Base-by-base conservation (phyloP, 495 filamentous ascomycete genomes). In the Penicillium nucicola region DNA sequence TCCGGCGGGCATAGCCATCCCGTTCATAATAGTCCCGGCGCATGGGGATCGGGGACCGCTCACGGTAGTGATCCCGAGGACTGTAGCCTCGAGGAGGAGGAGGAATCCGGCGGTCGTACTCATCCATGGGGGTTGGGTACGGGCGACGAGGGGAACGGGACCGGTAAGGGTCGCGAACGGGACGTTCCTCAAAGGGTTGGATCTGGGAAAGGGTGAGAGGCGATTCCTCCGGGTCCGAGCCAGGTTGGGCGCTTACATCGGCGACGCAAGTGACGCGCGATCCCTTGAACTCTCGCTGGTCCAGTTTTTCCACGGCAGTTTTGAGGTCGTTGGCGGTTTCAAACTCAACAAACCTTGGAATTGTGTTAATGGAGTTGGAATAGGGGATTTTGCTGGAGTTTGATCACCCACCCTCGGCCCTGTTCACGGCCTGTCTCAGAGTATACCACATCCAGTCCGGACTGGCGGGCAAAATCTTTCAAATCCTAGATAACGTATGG, bases 401-500 rank as follows among this genome's bases (percentile, higher is more conserved):
- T 30, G 38, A 46, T 52, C 36, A 79, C 90, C 71, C 70, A 97
- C 95, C 93, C 93, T 83, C 85, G 88, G 54, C 91, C 90, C 70
- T 87, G 88, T 58, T 96, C 93, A 62, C 93, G 90, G 66, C 86
- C 87, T 22, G 95, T 92, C 75, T 99, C 93, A 44, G 91, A 96
- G 66, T 95, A 99, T 52, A 99, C 93, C 57, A 99, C 93, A 69
- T 97, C 95, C 69, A 95, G 82, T 65, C 90, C 90, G 72, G 92
- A 95, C 67, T 92, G 88, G 64, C 93, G 92, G 50, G 93, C 95
- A 68, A 97, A 99, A 71, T 99, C 93, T 89, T 99, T 99, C 35
- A 99, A 83, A 70, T 99, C 95, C 93, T 99, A 74, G 30, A 68
- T 25, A 65, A 68, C 33, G 45, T n/a, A 57, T 55, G 63, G 68